Base-by-base conservation (phyloP, 2,329 filamentous ascomycete genomes). In the Colletotrichum abscissum region DNA sequence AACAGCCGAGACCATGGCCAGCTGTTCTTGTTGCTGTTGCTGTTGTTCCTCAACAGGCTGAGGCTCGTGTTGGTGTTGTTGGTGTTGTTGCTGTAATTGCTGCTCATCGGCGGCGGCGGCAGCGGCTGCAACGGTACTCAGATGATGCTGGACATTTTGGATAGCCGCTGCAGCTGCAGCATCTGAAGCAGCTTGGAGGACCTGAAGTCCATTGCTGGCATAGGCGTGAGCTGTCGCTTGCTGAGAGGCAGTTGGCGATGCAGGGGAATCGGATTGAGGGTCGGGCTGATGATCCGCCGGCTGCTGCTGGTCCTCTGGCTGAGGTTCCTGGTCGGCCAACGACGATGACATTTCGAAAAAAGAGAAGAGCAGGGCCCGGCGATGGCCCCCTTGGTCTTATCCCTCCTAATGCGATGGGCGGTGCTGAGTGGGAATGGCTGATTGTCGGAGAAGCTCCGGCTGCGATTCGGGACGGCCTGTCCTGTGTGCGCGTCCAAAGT, bases 171-270 rank as follows among this genome's bases (percentile, higher is more conserved):
- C 84, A 5, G 69, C 69, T 9, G 69, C 69, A 24, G 84, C 84
- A 73, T 85, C 84, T 73, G 83, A 86, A 56, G 84, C 84, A 24
- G 84, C 84, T 74, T 86, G 84, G 42, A 86, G 81, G 67, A 85
- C 85, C 76, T 85, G 83, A 59, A 86, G 81, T 42, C 84, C 84
- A 77, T 86, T 86, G 78, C 82, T 85, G 63, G 84, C 84, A 75
- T 86, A 86, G 70, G 80, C 82, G 78, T 86, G 84, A 58, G 82
- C 84, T 42, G 79, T 79, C 65, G 81, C 71, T 6, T 73, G 71
- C 35, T 73, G 71, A 8, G 67, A 57, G 19, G 69, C 56, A 24
- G 49, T 72, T 22, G 69, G 69, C 28, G 69, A 72, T 77, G 73
- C 79, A 77, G 59, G 76, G 59, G 54, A 77, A 19, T 63, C 52